These are phyloP conservation scores for Talaromyces nanjingensis DNA, from an alignment of 495 filamentous ascomycete species.

Conservation along the genomic window DNA sequence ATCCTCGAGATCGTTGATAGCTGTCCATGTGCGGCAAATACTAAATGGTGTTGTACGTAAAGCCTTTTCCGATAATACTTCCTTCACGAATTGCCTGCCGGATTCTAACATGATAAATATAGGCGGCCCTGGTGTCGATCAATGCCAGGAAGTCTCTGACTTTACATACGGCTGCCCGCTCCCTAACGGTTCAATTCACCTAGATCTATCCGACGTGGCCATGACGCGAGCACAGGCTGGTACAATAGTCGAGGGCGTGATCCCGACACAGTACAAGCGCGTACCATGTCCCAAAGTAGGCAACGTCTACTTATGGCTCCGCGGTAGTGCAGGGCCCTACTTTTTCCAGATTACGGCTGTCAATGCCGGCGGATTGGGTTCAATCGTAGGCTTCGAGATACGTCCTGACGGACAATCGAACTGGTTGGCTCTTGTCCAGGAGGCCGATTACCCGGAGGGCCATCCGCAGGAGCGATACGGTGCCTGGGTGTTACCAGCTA, in stretches of 20 bases:
- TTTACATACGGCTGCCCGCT: slow-evolving; percentile 1
- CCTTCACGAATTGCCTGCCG: no score
- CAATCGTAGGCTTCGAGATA: slow-evolving; percentile 3
- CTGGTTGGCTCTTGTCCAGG: slow-evolving; percentile 4
- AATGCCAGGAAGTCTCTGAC: slow-evolving; percentile 1
- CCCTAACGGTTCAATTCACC: not conserved
- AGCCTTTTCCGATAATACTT: not conserved
- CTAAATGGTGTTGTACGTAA: slow-evolving; percentile 4
- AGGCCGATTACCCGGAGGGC: slow-evolving; percentile 4
- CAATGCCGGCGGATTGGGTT: not conserved
- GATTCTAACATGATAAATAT: not conserved
- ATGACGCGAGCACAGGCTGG: not conserved
- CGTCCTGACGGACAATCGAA: not conserved
- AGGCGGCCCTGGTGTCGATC: slow-evolving; percentile 4
- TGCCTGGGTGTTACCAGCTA: not conserved
- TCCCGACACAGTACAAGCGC: slow-evolving; percentile 2
- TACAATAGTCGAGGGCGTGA: not conserved
- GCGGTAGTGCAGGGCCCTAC: not conserved
- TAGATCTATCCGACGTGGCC: slow-evolving; percentile 1
- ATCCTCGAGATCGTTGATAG: slow-evolving; percentile 4
- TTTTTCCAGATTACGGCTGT: slow-evolving; percentile 3
- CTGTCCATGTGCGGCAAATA: slow-evolving; percentile 1
- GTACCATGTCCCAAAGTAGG: slow-evolving; percentile 1
- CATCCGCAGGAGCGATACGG: slow-evolving; percentile 7
- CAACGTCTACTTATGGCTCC: slow-evolving; percentile 3